A percentile compares a stretch with the other conserved stretches of the same genome.
Evolutionary conservation across 139 green algal species (phyloP).

Genomic region (Picochlorum sp.): DNA sequence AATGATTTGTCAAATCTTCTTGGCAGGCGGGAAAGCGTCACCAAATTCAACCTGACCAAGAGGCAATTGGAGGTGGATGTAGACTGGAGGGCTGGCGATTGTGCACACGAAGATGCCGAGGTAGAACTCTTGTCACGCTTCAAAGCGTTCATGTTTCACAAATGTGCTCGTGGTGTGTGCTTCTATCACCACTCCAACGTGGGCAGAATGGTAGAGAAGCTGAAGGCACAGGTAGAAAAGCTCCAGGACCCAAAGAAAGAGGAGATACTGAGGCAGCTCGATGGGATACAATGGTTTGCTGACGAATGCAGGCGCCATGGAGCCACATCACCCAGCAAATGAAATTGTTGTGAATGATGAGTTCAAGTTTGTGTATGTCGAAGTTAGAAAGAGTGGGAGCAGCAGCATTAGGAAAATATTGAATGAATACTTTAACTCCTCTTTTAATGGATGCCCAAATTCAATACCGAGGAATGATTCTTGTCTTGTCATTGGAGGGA

Average conservation of each 20-base stretch:
- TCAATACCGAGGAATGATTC: too few species aligned
- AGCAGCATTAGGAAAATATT: background rate
- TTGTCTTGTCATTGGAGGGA: too few species aligned
- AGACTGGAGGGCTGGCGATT: background rate
- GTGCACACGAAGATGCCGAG: background rate
- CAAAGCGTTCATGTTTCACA: background rate
- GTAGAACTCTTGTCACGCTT: background rate
- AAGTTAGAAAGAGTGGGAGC: background rate
- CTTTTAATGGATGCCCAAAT: background rate
- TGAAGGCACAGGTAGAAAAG: background rate
- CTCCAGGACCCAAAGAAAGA: background rate
- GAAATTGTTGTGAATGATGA: background rate
- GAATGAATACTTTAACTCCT: background rate
- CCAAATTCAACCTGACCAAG: background rate
- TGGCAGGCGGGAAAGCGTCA: background rate
- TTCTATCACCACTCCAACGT: background rate
- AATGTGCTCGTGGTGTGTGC: background rate
- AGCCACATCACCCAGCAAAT: background rate
- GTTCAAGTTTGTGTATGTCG: background rate
- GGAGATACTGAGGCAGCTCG: background rate
- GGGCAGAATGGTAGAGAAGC: background rate
- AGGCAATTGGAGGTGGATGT: background rate
- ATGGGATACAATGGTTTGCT: too few species aligned
- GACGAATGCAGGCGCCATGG: too few species aligned
- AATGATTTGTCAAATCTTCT: background rate